Percentiles rank a stretch among this genome's conserved stretches.
Evolutionary conservation across 192 early-diverging fungal species (phyloP).

Genomic region (Rhizophagus clarus): DNA sequence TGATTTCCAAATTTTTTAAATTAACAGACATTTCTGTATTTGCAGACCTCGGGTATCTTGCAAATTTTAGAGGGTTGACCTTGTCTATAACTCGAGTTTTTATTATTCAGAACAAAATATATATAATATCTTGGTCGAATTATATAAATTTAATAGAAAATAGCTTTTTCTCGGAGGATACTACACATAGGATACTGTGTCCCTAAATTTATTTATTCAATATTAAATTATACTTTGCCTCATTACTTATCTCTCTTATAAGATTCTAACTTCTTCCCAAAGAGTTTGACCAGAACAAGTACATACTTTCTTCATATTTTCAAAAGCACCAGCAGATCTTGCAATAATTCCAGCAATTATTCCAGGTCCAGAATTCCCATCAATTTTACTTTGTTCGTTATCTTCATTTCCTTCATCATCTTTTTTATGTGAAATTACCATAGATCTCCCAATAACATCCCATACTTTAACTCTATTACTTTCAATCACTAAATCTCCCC

Average conservation of each 20-base stretch:
- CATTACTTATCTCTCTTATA: neutral
- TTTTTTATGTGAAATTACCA: slow-evolving; percentile 65
- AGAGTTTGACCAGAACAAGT: slow-evolving; percentile 83
- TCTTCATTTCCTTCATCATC: slow-evolving; percentile 57
- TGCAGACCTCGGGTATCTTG: too few species aligned
- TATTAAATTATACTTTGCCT: too few species aligned
- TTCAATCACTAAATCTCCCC: slow-evolving; percentile 78
- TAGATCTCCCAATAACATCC: slow-evolving; percentile 87
- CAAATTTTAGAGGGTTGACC: too few species aligned
- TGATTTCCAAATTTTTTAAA: too few species aligned
- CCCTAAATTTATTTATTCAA: too few species aligned
- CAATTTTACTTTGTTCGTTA: slow-evolving; percentile 35
- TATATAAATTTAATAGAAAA: too few species aligned
- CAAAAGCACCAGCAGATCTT: slow-evolving; percentile 86
- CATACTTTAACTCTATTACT: slow-evolving; percentile 75
- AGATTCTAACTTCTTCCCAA: slow-evolving; percentile 78
- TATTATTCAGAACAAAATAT: too few species aligned
- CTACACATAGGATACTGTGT: too few species aligned
- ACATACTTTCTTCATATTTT: slow-evolving; percentile 88
- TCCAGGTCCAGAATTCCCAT: slow-evolving; percentile 62
- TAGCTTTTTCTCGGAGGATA: too few species aligned
- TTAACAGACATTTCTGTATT: too few species aligned
- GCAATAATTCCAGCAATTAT: slow-evolving; percentile 85
- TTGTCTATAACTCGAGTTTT: too few species aligned
- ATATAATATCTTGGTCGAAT: too few species aligned